These are phyloP conservation scores for Hemileccinum rubropunctum DNA, from an alignment of 768 basidiomycete species.

Conservation along the genomic window DNA sequence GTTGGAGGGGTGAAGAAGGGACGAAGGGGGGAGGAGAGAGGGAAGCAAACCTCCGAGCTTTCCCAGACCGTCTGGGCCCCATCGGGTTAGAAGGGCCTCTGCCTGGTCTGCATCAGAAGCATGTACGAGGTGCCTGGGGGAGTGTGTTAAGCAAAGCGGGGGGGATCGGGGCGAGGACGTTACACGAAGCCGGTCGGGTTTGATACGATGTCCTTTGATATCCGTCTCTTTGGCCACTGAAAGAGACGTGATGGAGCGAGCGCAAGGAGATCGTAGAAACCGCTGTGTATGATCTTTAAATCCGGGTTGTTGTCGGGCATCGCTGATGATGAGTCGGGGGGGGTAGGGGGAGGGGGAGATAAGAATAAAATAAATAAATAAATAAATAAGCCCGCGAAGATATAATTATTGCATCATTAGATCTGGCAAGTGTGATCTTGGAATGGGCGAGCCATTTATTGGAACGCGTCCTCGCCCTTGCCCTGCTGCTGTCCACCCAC, in stretches of 20 bases:
- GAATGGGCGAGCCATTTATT: conserved; percentile 31
- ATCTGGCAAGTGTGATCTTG: conserved; percentile 1
- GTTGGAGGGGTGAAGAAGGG: conserved; percentile 22
- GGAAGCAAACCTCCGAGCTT: conserved; percentile 74
- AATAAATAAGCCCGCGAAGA: background rate
- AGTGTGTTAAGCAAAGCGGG: background rate
- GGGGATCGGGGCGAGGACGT: conserved; percentile 36
- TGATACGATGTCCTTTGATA: no score
- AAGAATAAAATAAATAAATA: background rate
- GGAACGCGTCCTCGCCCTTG: conserved; percentile 33
- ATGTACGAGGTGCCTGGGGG: conserved; percentile 77
- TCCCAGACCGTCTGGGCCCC: conserved; percentile 86
- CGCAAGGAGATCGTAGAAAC: conserved; percentile 84
- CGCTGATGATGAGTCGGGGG: background rate
- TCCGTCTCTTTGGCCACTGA: conserved; percentile 58
- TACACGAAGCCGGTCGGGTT: conserved; percentile 82
- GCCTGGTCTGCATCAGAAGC: conserved; percentile 89
- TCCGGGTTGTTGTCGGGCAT: background rate
- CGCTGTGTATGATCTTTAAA: conserved; percentile 56
- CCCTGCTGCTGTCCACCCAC: conserved; percentile 40
- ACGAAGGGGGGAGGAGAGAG: conserved; percentile 9
- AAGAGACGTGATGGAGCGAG: conserved; percentile 41
- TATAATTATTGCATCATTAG: no score
- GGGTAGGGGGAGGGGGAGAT: background rate
- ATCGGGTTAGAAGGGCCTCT: conserved; percentile 80